These are phyloP conservation scores for Trichosporon coremiiforme DNA, from an alignment of 1,284 basidiomycete genomes.

Conservation along the genomic window DNA sequence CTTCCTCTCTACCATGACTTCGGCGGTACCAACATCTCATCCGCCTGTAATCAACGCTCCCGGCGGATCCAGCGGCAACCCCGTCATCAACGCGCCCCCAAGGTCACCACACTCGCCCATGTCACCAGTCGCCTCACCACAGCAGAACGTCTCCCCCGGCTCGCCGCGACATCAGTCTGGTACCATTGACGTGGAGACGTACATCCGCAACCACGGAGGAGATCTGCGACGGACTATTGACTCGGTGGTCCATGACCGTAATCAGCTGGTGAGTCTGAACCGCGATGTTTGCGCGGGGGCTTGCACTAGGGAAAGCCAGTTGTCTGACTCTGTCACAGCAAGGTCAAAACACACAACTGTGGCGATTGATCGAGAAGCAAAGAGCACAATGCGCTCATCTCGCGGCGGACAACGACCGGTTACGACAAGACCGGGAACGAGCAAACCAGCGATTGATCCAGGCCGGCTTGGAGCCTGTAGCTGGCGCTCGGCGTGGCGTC, in stretches of 20 bases:
- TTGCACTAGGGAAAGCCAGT: not conserved
- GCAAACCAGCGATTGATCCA: slow-evolving; percentile 42
- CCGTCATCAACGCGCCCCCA: slow-evolving; percentile 13
- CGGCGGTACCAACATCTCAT: slow-evolving; percentile 10
- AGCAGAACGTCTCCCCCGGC: slow-evolving; percentile 28
- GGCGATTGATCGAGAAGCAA: slow-evolving; percentile 90
- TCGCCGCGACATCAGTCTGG: slow-evolving; percentile 38
- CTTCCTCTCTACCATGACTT: slow-evolving; percentile 9
- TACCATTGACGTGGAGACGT: slow-evolving; percentile 40
- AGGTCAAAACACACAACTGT: slow-evolving; percentile 80
- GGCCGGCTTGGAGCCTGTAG: slow-evolving; percentile 44
- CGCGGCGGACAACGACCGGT: slow-evolving; percentile 63
- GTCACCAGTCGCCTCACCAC: slow-evolving; percentile 24
- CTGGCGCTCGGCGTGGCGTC: slow-evolving; percentile 34
- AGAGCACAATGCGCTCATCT: slow-evolving; percentile 47
- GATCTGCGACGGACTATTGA: slow-evolving; percentile 68
- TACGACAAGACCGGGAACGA: slow-evolving; percentile 73
- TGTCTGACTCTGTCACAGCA: slow-evolving; percentile 52
- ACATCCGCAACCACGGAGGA: slow-evolving; percentile 43
- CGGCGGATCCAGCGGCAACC: slow-evolving; percentile 20
- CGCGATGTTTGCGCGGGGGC: not conserved
- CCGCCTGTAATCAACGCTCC: slow-evolving; percentile 26
- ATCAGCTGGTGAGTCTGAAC: slow-evolving; percentile 60
- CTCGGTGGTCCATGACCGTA: slow-evolving; percentile 72
- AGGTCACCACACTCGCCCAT: slow-evolving; percentile 18